Percentiles rank a stretch among this genome's conserved stretches.
phyloP scores from a whole-genome alignment of 1,284 basidiomycete species.

The Amylostereum chailletii region DNA sequence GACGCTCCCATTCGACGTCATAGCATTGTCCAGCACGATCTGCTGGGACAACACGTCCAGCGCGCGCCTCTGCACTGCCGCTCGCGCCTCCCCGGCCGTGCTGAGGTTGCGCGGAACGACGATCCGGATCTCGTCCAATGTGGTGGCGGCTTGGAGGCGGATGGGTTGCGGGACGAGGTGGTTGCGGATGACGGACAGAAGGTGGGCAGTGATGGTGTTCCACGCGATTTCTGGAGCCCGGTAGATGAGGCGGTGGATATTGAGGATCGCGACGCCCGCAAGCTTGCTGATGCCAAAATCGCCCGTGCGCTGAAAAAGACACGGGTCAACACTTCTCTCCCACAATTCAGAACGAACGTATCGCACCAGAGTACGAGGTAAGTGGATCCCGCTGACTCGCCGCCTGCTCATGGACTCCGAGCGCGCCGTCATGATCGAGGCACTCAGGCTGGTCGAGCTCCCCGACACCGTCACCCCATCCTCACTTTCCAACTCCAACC shows the following conservation, averaged over 20 bases:
- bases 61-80: constrained; percentile 72
- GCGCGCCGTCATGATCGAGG: constrained; percentile 29
- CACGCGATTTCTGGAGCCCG: constrained; percentile 78
- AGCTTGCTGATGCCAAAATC: constrained; percentile 87
- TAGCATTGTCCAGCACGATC: constrained; percentile 48
- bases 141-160: constrained; percentile 80
- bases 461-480: constrained; percentile 28
- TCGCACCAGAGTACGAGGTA: constrained; percentile 67
- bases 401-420: constrained; percentile 48
- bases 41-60: constrained; percentile 79
- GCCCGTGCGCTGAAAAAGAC: constrained; percentile 46
- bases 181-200: constrained; percentile 68
- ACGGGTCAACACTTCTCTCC: background rate
- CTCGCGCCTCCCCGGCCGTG: constrained; percentile 52
- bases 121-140: constrained; percentile 75
- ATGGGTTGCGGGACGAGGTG: constrained; percentile 66
- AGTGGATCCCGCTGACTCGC: constrained; percentile 77
- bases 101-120: constrained; percentile 62
- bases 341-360: background rate
- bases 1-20: constrained; percentile 42
- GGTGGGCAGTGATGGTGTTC: constrained; percentile 72
- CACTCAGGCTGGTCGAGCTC: constrained; percentile 16
- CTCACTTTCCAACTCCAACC: constrained; percentile 26
- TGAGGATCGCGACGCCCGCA: constrained; percentile 71
- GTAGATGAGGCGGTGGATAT: constrained; percentile 80